Evolutionary conservation across 139 green algal species (phyloP), one percentile per base, ranked within the genome.

Genomic region (Parachlorella kessleri): DNA sequence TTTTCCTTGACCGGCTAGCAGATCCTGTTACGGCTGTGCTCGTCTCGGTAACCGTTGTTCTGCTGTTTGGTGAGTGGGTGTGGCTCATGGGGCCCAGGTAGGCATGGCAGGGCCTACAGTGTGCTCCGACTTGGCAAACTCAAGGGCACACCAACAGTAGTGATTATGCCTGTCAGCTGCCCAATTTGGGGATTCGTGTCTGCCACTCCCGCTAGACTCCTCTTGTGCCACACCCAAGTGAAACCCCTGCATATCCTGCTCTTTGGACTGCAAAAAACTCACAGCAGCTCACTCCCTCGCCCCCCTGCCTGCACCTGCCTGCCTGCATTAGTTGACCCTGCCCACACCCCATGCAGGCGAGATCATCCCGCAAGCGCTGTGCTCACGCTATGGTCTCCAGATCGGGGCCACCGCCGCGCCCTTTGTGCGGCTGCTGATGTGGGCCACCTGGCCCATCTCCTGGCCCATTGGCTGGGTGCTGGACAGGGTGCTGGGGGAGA

Each of bases 381-480:
- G 96, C 86, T 95, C 91, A 1, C 81, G 90, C 4, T 85, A 97
- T 78, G 95, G 95, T 30, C 91, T 98, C 24, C 76, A 81, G 21
- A 92, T 98, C 6, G 95, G 96, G 6, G 94, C 92, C 23, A 86
- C 93, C 73, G 91, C 83, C 4, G 85, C 93, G 1, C 94, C 88
- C 77, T 87, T 98, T 64, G 94, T 98, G 39, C 87, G 80, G 2
- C 42, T 81, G 9, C 88, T 98, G 42, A 96, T 98, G 90, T 55
- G 38, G 37, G 28, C 84, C 4, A 81, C 71, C 6, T 42, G n/a
- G 6, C 63, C 81, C 1, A 78, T 98, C 26, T 80, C 91, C 2
- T 95, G 81, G 73, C 94, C 95, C 36, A 93, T 98, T 66, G 84
- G 78, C 55, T 93, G 91, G 81, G 76, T 98, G 39, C 87, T 99